These are phyloP conservation scores for Linnemannia schmuckeri DNA, from an alignment of 192 early-diverging fungal genomes.

Conservation along the genomic window DNA sequence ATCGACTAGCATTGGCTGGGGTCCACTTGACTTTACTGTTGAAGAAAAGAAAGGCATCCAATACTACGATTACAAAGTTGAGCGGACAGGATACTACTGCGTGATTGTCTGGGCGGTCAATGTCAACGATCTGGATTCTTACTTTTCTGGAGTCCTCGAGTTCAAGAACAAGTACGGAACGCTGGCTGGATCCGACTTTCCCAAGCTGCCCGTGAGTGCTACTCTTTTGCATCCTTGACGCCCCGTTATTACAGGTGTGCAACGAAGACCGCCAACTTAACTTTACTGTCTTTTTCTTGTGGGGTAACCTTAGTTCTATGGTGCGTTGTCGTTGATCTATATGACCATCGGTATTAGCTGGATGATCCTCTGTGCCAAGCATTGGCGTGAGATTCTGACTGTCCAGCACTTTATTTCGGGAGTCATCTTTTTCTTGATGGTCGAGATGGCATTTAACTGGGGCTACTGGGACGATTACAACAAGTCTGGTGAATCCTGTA, in stretches of 20 bases:
- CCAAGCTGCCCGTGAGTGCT: conserved; percentile 80
- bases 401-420: conserved; percentile 93
- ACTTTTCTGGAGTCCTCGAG: conserved; percentile 69
- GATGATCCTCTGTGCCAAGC: conserved; percentile 80
- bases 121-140: conserved; percentile 7
- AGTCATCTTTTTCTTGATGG: conserved; percentile 86
- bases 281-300: not conserved
- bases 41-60: conserved; percentile 55
- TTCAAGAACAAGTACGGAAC: conserved; percentile 87
- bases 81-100: conserved; percentile 91
- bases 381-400: conserved; percentile 91
- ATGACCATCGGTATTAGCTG: conserved; percentile 80
- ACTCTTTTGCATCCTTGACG: not conserved
- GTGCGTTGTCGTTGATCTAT: conserved; percentile 80
- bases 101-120: conserved; percentile 62
- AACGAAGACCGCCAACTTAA: not conserved
- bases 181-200: conserved; percentile 89
- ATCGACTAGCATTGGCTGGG: conserved; percentile 36
- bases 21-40: conserved; percentile 44
- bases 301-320: conserved; percentile 74
- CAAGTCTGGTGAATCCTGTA: conserved; percentile 70
- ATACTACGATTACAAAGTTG: conserved; percentile 73
- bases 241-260: not conserved
- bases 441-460: conserved; percentile 96
- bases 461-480: conserved; percentile 83